Base-by-base conservation (phyloP, 129 eudicot species). In the Calendula officinalis region DNA sequence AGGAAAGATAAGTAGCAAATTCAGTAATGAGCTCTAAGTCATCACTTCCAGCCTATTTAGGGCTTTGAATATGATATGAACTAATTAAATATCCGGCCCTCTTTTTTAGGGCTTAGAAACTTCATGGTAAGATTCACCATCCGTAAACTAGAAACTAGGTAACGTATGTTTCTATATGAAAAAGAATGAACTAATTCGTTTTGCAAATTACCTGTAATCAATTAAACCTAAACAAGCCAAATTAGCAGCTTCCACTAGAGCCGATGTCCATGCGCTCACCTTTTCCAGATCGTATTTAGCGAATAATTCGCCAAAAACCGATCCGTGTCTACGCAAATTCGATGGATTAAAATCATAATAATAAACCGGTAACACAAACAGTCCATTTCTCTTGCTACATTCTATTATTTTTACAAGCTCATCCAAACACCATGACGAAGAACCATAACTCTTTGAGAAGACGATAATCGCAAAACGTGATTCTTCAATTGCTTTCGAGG, bases 291-390 rank as follows among this genome's bases (percentile, higher is more conserved):
- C 32, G 9, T 52, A 14, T 34, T 52, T 38, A 5, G 35, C 72
- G 17, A 67, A 53, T 9, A 42, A 42, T 8, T 38, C 50, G 16
- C 61, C 72, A 39, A 51, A 50, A 30, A 27, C 51, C 6, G 49
- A 5, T 12, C 61, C 60, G 0, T 67, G 72, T 52, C 41, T 67
- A 67, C 72, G 62, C 59, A 67, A 40, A 67, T 27, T 17, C 11
- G 60, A 66, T 4, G 71, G 71, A 50, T 38, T 40, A 9, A 66
- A 51, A 66, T 65, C 49, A 60, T 60, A 60, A 52, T 65, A 65
- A 65, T 35, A 65, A 34, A 65, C 47, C 7, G 70, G 60, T 3
- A 49, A 11, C 8, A 65, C 60, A 49, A 36, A 13, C 35, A 1
- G 60, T 1, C 9, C 47, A 1, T 16, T 35, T 35, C 15, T 39